Evolutionary conservation across 768 basidiomycete species (phyloP).

Genomic region (Termitomyces sp.): DNA sequence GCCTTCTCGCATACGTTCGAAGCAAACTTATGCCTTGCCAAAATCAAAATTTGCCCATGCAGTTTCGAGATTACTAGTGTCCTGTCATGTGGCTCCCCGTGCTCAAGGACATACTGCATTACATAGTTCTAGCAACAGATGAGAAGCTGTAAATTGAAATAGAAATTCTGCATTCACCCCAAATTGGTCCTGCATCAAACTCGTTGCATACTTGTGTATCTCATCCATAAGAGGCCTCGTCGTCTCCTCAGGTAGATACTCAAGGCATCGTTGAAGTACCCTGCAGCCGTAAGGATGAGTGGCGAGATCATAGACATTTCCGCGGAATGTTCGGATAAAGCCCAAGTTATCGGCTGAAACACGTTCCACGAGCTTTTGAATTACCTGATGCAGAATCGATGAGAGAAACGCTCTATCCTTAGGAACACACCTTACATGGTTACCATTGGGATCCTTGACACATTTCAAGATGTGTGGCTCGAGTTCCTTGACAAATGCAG

Average conservation of each 20-base stretch:
- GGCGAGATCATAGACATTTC: constrained; percentile 74
- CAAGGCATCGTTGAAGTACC: constrained; percentile 89
- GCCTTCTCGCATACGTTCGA: constrained; percentile 97
- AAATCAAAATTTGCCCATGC: constrained; percentile 68
- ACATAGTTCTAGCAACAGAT: constrained; percentile 73
- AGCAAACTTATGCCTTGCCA: constrained; percentile 88
- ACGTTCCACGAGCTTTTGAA: constrained; percentile 84
- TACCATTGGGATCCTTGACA: constrained; percentile 89
- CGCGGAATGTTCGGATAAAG: constrained; percentile 72
- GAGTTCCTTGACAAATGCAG: constrained; percentile 68
- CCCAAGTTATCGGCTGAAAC: constrained; percentile 70
- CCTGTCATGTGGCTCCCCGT: constrained; percentile 68
- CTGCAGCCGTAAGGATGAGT: constrained; percentile 93
- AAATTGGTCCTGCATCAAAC: constrained; percentile 31
- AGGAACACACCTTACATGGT: constrained; percentile 65
- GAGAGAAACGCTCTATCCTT: background rate
- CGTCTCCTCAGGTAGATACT: constrained; percentile 67
- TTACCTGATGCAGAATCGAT: constrained; percentile 43
- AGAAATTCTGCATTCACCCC: constrained; percentile 51
- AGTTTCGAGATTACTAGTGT: constrained; percentile 61
- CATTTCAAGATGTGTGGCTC: constrained; percentile 77
- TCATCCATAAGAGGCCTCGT: constrained; percentile 77
- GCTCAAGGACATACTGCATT: constrained; percentile 86
- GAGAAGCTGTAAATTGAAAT: constrained; percentile 8
- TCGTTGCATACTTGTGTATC: constrained; percentile 49